Base-by-base conservation (phyloP, 805 yeast genomes). In the Wickerhamiella occidentalis region DNA sequence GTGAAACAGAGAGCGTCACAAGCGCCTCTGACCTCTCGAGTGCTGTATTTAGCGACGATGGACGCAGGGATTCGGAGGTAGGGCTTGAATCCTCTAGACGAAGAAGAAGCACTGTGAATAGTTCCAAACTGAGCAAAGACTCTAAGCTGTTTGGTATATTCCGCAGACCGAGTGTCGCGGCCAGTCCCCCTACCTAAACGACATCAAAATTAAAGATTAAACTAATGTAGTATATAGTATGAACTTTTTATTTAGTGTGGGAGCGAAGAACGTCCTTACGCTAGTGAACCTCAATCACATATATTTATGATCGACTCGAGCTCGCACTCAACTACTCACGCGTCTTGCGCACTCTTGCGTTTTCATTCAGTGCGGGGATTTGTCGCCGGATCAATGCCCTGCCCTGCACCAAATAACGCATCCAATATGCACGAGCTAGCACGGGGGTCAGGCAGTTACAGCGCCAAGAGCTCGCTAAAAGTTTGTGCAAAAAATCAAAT, bases 141-240 rank as follows among this genome's bases (percentile, higher is more conserved):
- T 40, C 44, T 21, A 40, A 40, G 15, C 23, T 48, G 33, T 21
- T 48, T 18, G 51, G 47, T 2, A 7, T 48, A 4, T 48, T 48
- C 15, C 13, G 51, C 6, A 35, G 43, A 33, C 33, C 37, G 2
- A 28, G 36, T 11, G 48, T 15, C 18, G 30, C 44, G 6, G 29
- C 44, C 22, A 22, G 30, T 17, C 26, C 41, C 6, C n/a, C 41
- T 7, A 19, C 41, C 13, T 19, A 33, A 29, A 13, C n/a, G n/a
- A n/a, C n/a, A n/a, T n/a, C n/a, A n/a, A n/a, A 6, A 6, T 25
- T 6, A 6, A 25, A 25, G 28, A 6, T 25, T 6, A 25, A 25
- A 25, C 6, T 9, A 25, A 25, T 6, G 28, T 25, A 6, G 9
- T 25, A 9, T 25, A 9, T 6, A 25, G 28, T 25, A 25, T 25